Base-by-base conservation (phyloP, 2,329 filamentous ascomycete species). In the Huntiella abstrusa region DNA sequence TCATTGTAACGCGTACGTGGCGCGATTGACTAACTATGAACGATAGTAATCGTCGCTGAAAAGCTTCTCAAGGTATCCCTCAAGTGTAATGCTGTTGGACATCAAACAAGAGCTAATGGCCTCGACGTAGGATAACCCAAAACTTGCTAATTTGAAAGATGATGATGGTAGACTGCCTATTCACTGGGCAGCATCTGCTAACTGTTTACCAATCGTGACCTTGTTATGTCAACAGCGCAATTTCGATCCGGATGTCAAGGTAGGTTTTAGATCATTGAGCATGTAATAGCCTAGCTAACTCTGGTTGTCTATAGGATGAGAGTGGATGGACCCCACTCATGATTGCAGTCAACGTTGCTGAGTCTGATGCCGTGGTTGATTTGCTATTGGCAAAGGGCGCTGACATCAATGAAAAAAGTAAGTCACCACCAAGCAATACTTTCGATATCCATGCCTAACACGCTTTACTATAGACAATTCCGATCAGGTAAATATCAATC, bases 161-260 rank as follows among this genome's bases (percentile, higher is more conserved):
- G 80, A 83, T 42, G 91, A 98, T 60, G 84, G 85, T 12, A 83
- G 91, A 39, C 73, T 94, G 34, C 80, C 91, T 2, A 77, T 96
- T 48, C 91, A 98, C 67, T 98, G 91, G 91, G 88, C 91, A 0
- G 75, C 77, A 2, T 91, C 87, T 16, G 81, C 83, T 60, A 92
- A 91, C 59, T 79, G 77, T 53, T 63, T 80, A 5, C 72, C 78
- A 17, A 85, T 95, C 49, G 77, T 83, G 13, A 68, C 80, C 43
- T 59, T 88, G 15, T 68, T 96, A 3, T 70, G 81, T 2, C 70
- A 82, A 47, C 67, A 69, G 51, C 78, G 78, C 55, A 69, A 69
- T 49, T 94, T 95, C 57, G 85, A 96, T 58, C 73, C 83, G 0
- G 87, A 96, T 60, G 78, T 79, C 13, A 75, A 85, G 63, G 81